Base-by-base conservation (phyloP, 2,329 filamentous ascomycete genomes). In the Fusarium verticillioides region DNA sequence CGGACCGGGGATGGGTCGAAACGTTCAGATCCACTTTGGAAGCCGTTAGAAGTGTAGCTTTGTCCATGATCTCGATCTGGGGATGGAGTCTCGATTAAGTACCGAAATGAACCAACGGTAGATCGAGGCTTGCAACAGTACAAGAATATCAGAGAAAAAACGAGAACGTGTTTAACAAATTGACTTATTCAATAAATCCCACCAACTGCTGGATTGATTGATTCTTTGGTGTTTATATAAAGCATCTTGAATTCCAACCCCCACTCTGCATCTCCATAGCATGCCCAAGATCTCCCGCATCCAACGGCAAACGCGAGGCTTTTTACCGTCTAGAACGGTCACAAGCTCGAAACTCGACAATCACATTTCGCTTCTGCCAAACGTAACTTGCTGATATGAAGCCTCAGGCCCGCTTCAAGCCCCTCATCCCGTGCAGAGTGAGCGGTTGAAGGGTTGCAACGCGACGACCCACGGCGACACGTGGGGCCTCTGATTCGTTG, bases 1-100 rank as follows among this genome's bases (percentile, higher is more conserved):
- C 75, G 23, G 80, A 81, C 65, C 77, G 79, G 66, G 79, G 79
- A 52, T 77, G 72, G 52, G 78, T 68, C 40, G 77, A 74, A 32
- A 77, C 76, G 13, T 70, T 70, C 7, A 81, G 79, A 73, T 82
- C 80, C 77, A 81, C 80, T 50, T 73, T 81, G 53, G 83, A 81
- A 69, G 82, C 78, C 47, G 83, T 80, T 62, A 85, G 79, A 73
- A 85, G 78, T 58, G 77, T 78, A 67, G 82, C 77, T 67, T 82
- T 81, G 72, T 82, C 81, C 81, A 83, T 74, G 50, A 65, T 81
- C 68, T 49, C 59, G 75, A 72, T 60, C 59, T 66, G 60, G 34
- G 57, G 40, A 67, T 65, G 46, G 46, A 66, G 52, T 44, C 11
- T 63, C 44, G 66, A 64, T 70, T 60, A 39, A 53, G 53, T 54